Evolutionary conservation across 305 asterid genomes (phyloP).

Genomic region (Fraxinus angustifolia): DNA sequence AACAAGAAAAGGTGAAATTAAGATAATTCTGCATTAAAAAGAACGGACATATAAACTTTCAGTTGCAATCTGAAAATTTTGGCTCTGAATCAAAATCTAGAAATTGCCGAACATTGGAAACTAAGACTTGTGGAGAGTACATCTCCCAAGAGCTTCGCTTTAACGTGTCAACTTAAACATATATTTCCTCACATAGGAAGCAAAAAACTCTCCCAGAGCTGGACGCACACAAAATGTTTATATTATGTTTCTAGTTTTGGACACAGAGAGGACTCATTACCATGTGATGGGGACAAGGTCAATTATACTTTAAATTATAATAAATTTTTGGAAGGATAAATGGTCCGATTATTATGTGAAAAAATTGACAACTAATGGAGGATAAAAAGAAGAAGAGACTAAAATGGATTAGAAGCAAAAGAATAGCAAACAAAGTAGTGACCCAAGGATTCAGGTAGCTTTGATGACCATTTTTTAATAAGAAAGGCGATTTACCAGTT

Average conservation of each 20-base stretch:
- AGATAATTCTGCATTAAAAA: background rate
- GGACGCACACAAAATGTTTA: background rate
- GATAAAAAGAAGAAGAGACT: background rate
- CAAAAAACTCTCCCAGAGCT: background rate
- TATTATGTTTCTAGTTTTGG: background rate
- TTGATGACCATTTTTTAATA: background rate
- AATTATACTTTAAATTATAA: background rate
- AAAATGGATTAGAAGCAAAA: background rate
- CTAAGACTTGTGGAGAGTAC: background rate
- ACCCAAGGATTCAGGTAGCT: background rate
- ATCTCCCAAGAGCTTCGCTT: background rate
- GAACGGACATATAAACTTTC: background rate
- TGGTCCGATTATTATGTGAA: background rate
- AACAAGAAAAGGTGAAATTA: background rate
- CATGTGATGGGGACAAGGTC: background rate
- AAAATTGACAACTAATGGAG: background rate
- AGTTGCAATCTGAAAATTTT: background rate
- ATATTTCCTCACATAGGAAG: background rate
- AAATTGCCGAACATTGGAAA: background rate
- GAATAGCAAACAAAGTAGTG: background rate
- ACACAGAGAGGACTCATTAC: background rate
- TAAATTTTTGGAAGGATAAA: background rate
- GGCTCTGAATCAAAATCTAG: background rate
- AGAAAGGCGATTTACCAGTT: background rate
- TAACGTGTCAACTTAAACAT: background rate